Percentiles rank a stretch among this genome's conserved stretches.
Evolutionary conservation across 2,329 filamentous ascomycete species (phyloP).

Genomic region (Pseudocercospora vitis): DNA sequence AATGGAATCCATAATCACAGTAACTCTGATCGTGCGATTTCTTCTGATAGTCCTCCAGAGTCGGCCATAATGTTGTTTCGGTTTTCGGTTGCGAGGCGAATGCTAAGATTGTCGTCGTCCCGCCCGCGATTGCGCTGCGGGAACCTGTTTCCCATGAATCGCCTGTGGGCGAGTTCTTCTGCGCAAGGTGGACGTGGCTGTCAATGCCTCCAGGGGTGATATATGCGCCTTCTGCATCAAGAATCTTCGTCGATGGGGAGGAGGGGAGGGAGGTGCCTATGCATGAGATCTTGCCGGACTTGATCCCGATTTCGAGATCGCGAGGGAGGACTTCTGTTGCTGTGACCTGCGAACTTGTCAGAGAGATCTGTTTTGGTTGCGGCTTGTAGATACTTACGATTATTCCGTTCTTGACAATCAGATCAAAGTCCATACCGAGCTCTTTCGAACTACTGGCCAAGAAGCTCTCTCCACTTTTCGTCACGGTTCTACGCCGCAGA

Average conservation of each 20-base stretch:
- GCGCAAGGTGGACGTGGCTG: conserved; percentile 51
- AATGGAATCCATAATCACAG: conserved; percentile 59
- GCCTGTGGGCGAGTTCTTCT: conserved; percentile 46
- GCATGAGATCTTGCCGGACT: conserved; percentile 47
- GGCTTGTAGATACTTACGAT: conserved; percentile 37
- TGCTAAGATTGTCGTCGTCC: conserved; percentile 59
- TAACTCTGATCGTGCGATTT: conserved; percentile 50
- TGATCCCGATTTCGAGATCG: conserved; percentile 51
- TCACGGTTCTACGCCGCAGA: neutral
- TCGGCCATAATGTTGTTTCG: conserved; percentile 48
- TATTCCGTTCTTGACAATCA: conserved; percentile 45
- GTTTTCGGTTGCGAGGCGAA: conserved; percentile 57
- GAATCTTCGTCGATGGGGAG: conserved; percentile 38
- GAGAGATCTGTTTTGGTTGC: neutral
- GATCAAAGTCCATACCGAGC: conserved; percentile 39
- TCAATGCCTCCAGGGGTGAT: conserved; percentile 52
- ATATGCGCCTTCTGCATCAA: conserved; percentile 50
- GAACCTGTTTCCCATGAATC: conserved; percentile 53
- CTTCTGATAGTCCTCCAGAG: conserved; percentile 50
- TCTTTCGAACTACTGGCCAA: neutral
- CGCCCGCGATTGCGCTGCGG: conserved; percentile 57
- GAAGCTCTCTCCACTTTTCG: conserved; percentile 2
- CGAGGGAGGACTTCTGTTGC: conserved; percentile 48
- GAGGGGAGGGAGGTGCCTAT: conserved; percentile 44
- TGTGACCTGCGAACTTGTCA: conserved; percentile 42